Evolutionary conservation across 2,329 filamentous ascomycete species (phyloP).

Genomic region (Pseudogymnoascus sp.): DNA sequence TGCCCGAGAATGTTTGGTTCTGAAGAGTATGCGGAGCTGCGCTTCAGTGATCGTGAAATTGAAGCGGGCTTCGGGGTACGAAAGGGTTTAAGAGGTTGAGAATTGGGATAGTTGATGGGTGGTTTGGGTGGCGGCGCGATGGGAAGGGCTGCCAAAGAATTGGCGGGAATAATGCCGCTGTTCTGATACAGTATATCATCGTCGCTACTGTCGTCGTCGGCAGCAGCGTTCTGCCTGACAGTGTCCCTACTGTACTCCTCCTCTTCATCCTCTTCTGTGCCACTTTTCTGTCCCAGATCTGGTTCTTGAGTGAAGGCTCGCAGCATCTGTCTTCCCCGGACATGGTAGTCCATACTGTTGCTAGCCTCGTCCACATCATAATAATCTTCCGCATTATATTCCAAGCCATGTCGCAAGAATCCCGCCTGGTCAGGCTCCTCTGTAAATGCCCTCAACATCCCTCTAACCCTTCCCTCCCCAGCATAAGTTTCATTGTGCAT

Average conservation of each 20-base stretch:
- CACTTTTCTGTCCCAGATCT: constrained; percentile 11
- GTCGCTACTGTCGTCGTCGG: background rate
- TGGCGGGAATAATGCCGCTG: background rate
- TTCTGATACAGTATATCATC: background rate
- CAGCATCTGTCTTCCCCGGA: constrained; percentile 11
- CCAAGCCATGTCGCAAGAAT: background rate
- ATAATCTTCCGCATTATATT: constrained; percentile 21
- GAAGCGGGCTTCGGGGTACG: too few relatives aligned
- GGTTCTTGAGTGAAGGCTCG: constrained; percentile 16
- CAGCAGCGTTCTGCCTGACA: background rate
- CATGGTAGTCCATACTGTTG: background rate
- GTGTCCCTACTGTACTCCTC: constrained; percentile 12
- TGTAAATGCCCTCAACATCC: constrained; percentile 14
- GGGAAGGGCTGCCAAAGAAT: background rate
- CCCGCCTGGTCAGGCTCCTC: constrained; percentile 16
- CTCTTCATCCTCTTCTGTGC: constrained; percentile 19
- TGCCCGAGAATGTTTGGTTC: too few relatives aligned
- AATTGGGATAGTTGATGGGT: too few relatives aligned
- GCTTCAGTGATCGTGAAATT: too few relatives aligned
- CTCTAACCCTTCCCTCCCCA: constrained; percentile 24
- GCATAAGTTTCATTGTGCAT: constrained; percentile 50
- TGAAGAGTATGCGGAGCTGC: too few relatives aligned
- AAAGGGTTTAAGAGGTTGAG: too few relatives aligned
- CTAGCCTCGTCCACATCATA: constrained; percentile 23
- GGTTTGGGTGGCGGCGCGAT: background rate